Conservation (phyloP, 192 early-diverging fungal genomes). For the Linnemannia zychae region DNA sequence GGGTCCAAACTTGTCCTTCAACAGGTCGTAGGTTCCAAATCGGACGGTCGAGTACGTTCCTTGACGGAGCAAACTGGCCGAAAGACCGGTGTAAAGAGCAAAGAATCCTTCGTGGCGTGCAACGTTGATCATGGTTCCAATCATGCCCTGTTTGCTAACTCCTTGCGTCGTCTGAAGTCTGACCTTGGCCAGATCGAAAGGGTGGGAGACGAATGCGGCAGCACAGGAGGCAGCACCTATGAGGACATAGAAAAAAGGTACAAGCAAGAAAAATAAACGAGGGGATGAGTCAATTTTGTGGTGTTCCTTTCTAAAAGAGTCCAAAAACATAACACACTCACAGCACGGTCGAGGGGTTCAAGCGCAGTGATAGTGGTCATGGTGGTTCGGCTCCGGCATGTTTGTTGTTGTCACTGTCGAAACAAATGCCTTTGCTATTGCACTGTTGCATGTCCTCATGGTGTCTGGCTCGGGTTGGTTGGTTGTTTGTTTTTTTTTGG, state of each 20-base stretch:
- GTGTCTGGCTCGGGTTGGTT: background rate
- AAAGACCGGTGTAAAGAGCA: slow-evolving; percentile 79
- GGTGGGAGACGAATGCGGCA: slow-evolving; percentile 79
- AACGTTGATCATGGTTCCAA: slow-evolving; percentile 80
- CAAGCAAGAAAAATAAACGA: slow-evolving; percentile 39
- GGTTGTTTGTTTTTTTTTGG: background rate
- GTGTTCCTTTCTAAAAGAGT: slow-evolving; percentile 4
- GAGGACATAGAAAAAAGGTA: background rate
- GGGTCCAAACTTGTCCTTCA: slow-evolving; percentile 69
- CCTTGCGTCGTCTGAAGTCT: slow-evolving; percentile 89
- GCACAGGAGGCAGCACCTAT: slow-evolving; percentile 67
- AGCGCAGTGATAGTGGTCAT: background rate
- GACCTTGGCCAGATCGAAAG: slow-evolving; percentile 92
- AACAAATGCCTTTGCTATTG: background rate
- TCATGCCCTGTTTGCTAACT: slow-evolving; percentile 66
- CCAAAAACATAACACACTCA: too few relatives aligned
- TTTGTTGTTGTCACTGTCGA: background rate
- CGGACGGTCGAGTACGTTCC: slow-evolving; percentile 86
- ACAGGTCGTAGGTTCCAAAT: slow-evolving; percentile 80
- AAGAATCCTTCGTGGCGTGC: slow-evolving; percentile 76
- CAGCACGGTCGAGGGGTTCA: background rate
- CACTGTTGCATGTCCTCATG: background rate
- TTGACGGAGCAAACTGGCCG: slow-evolving; percentile 81
- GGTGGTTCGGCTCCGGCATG: background rate
- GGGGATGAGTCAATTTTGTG: background rate